phyloP scores from a whole-genome alignment of 257 asterid genomes.

The Paraleonurus japonicus region DNA sequence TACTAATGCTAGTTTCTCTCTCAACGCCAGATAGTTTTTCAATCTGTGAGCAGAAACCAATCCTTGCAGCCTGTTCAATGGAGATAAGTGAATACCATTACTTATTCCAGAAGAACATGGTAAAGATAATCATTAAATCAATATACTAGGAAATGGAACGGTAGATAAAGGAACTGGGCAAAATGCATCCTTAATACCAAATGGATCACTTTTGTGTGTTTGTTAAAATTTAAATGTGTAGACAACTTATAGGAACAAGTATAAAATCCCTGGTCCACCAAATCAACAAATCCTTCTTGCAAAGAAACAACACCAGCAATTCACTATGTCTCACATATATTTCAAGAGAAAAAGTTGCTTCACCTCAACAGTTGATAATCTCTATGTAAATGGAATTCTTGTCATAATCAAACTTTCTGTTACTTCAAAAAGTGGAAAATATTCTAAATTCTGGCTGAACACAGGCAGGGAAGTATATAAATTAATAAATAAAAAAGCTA shows the following conservation, averaged over 20 bases:
- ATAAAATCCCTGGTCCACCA: background rate
- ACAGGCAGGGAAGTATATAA: background rate
- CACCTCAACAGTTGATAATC: background rate
- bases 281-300: background rate
- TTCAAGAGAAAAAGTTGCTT: background rate
- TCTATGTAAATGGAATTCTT: background rate
- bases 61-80: constrained; percentile 63
- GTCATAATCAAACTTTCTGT: background rate
- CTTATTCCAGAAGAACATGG: constrained; percentile 15
- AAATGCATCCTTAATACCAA: background rate
- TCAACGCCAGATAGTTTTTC: constrained; percentile 49
- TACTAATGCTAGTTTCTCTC: constrained; percentile 69
- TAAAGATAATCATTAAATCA: background rate
- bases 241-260: background rate
- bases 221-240: background rate
- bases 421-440: background rate
- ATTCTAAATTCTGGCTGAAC: background rate
- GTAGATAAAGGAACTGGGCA: background rate
- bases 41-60: constrained; percentile 57
- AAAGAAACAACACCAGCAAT: background rate
- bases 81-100: constrained; percentile 12
- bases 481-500: background rate
- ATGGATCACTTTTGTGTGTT: background rate
- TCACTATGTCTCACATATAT: background rate
- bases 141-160: constrained; percentile 5